Conservation (phyloP, 768 basidiomycete species). For the Sarcomyxa edulis region DNA sequence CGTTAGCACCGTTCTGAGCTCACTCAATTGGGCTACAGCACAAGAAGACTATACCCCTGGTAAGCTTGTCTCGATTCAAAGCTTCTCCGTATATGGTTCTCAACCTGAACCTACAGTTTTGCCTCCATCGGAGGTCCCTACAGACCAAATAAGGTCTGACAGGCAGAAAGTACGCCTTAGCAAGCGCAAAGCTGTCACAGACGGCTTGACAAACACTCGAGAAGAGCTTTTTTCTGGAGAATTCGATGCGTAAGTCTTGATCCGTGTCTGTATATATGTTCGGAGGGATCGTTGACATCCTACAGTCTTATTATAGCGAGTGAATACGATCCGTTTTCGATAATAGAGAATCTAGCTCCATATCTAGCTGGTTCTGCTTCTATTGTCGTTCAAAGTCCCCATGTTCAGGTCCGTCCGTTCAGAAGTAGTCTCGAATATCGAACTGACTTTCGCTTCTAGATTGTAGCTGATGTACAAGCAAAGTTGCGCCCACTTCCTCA, state of each 20-base stretch:
- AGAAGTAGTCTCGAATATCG: neutral
- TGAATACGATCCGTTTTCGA: slow-evolving; percentile 80
- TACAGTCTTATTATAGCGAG: slow-evolving; percentile 73
- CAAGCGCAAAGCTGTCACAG: slow-evolving; percentile 72
- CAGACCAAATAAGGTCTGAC: slow-evolving; percentile 62
- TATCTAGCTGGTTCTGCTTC: slow-evolving; percentile 84
- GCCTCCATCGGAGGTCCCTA: slow-evolving; percentile 52
- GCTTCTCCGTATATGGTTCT: neutral
- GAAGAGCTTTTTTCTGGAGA: slow-evolving; percentile 82
- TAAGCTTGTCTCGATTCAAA: slow-evolving; percentile 26
- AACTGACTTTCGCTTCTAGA: slow-evolving; percentile 31
- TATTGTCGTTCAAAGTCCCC: slow-evolving; percentile 83
- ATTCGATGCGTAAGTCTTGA: slow-evolving; percentile 71
- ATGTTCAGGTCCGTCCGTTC: slow-evolving; percentile 55
- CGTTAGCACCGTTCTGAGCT: slow-evolving; percentile 49
- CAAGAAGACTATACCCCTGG: slow-evolving; percentile 72
- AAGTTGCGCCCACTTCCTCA: slow-evolving; percentile 60
- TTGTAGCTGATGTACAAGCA: slow-evolving; percentile 72
- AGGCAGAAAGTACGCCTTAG: slow-evolving; percentile 64
- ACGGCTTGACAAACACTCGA: slow-evolving; percentile 55
- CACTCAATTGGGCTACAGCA: slow-evolving; percentile 89
- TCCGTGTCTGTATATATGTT: neutral
- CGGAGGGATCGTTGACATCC: neutral
- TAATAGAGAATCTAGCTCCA: slow-evolving; percentile 66
- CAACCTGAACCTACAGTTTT: slow-evolving; percentile 35